Base-by-base conservation (phyloP, 768 basidiomycete genomes). In the Butyriboletus loyo region DNA sequence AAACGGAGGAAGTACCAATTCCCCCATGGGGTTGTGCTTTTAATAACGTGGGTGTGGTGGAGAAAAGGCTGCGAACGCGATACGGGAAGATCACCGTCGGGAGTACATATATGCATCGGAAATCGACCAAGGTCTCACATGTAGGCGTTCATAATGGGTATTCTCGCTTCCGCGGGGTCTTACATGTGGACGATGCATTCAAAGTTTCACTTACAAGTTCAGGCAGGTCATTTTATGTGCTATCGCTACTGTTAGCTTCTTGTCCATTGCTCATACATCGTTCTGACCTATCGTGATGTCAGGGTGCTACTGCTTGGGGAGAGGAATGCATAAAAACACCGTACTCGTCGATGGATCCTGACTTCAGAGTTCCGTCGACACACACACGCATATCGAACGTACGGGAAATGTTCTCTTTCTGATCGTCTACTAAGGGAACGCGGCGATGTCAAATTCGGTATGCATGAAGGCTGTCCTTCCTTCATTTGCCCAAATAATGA, bases 301-400 rank as follows among this genome's bases (percentile, higher is more conserved):
- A 62, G 61, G 61, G 57, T 7, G 51, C 57, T 22, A 52, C 57
- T 15, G 61, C 57, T 5, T 63, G 61, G 61, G 61, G 61, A 27
- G 57, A 59, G 34, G 57, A 60, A 31, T 52, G 46, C 24, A 60
- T 60, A 1, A 49, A 45, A 27, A 47, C 31, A n/a, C n/a, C n/a
- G n/a, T n/a, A n/a, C n/a, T n/a, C n/a, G n/a, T n/a, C n/a, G 51
- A 27, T 7, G 27, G 15, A 34, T 11, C 14, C 28, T n/a, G n/a
- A n/a, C 5, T n/a, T 14, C 4, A 17, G 24, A 24, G 14, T 5
- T 8, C 17, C 31, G n/a, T 39, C 15, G 10, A 37, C 22, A n/a
- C 31, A 11, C 40, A 8, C 21, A 2, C 15, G 17, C 30, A 14
- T 7, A 19, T 15, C 1, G 5, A 22, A 14, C 28, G 4, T 4